phyloP scores from a whole-genome alignment of 2,329 filamentous ascomycete species.

The Juglanconis oblonga region DNA sequence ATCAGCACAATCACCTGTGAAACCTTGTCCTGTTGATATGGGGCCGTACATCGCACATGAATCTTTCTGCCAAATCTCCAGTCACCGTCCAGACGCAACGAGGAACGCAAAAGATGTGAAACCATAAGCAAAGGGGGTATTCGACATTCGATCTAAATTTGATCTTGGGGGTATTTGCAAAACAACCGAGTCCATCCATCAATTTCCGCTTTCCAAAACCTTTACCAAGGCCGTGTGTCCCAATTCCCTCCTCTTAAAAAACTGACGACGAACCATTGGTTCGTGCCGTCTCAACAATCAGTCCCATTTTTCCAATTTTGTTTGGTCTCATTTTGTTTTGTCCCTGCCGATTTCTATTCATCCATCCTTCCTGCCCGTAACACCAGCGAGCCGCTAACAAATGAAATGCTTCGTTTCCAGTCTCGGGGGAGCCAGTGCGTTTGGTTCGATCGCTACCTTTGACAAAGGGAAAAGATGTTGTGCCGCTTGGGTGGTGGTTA shows the following conservation, averaged over 20 bases:
- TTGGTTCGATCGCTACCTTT: neutral
- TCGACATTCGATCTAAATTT: conserved; percentile 12
- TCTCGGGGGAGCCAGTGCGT: neutral
- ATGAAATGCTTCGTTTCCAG: neutral
- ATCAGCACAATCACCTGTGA: neutral
- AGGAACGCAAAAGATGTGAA: neutral
- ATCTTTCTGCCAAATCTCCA: neutral
- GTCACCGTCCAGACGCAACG: neutral
- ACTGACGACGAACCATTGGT: no score
- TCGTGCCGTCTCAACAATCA: neutral
- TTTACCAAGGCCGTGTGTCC: no score
- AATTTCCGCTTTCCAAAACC: neutral
- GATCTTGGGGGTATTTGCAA: conserved; percentile 16
- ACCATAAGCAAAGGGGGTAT: conserved; percentile 6
- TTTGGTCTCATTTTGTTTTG: neutral
- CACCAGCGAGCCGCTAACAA: neutral
- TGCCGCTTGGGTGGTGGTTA: neutral
- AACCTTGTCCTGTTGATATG: neutral
- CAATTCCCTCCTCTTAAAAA: no score
- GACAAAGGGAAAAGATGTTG: neutral
- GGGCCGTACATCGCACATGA: neutral
- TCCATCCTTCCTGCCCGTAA: neutral
- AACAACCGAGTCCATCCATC: conserved; percentile 8
- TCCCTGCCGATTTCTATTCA: neutral
- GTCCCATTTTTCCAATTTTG: neutral